Conservation (phyloP, 768 basidiomycete species). For the Rhodosporidiobolus odoratus region DNA sequence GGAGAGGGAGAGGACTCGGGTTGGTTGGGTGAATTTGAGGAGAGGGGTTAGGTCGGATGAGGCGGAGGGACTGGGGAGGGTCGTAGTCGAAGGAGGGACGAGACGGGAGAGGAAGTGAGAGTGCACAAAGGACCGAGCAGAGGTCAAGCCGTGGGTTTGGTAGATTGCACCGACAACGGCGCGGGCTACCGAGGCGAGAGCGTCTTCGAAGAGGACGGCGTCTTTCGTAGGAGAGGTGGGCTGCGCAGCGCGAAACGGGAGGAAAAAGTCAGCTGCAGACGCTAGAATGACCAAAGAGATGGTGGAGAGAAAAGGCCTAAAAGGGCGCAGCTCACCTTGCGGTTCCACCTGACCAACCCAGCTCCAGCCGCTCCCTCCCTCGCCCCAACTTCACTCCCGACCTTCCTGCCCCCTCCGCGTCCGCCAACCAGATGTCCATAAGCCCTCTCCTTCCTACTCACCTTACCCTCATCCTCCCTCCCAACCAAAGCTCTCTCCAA, state of each 20-base stretch:
- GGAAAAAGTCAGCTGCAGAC: too few species aligned
- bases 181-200: conserved; percentile 78
- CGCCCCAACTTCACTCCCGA: conserved; percentile 24
- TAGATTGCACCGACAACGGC: conserved; percentile 83
- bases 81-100: conserved; percentile 75
- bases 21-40: conserved; percentile 77
- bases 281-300: too few species aligned
- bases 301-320: background rate
- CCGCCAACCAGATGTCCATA: conserved; percentile 40
- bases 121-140: conserved; percentile 83
- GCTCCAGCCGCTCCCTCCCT: conserved; percentile 57
- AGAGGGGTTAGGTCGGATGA: conserved; percentile 71
- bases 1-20: conserved; percentile 67
- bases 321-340: conserved; percentile 55
- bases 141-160: conserved; percentile 67
- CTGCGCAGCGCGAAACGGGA: conserved; percentile 39
- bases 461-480: conserved; percentile 22
- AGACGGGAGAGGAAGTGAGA: conserved; percentile 74
- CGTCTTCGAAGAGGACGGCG: conserved; percentile 66
- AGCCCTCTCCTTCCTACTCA: conserved; percentile 23
- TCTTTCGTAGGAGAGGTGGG: conserved; percentile 18
- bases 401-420: conserved; percentile 34
- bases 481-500: conserved; percentile 30
- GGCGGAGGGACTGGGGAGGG: conserved; percentile 80
- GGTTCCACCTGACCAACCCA: conserved; percentile 74